Evolutionary conservation across 768 basidiomycete genomes (phyloP).

Genomic region (Trametes cinnabarina): DNA sequence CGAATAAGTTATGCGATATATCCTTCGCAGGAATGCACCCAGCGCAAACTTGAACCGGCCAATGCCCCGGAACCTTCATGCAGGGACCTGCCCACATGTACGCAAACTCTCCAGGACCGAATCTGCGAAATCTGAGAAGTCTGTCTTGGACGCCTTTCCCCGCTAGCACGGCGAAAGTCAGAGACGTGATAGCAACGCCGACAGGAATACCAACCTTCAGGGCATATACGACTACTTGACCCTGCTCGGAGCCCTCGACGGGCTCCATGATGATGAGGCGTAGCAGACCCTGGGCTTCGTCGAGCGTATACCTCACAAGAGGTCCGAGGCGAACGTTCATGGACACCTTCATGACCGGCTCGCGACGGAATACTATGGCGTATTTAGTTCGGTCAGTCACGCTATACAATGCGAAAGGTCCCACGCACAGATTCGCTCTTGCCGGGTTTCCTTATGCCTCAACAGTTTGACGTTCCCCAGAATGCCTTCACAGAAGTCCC

Average conservation of each 20-base stretch:
- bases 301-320: conserved; percentile 56
- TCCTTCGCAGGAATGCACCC: not conserved
- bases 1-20: not conserved
- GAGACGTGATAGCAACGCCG: not conserved
- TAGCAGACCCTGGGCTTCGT: conserved; percentile 52
- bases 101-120: conserved; percentile 13
- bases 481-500: conserved; percentile 59
- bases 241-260: conserved; percentile 28
- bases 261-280: conserved; percentile 56
- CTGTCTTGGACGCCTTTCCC: conserved; percentile 25
- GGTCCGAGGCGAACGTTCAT: conserved; percentile 61
- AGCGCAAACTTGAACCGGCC: not conserved
- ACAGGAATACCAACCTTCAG: conserved; percentile 46
- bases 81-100: not conserved
- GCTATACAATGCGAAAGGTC: no score
- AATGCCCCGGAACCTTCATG: not conserved
- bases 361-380: conserved; percentile 75
- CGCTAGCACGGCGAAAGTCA: conserved; percentile 12
- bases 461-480: conserved; percentile 61
- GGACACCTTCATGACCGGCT: conserved; percentile 66
- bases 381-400: no score
- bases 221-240: conserved; percentile 59
- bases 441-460: conserved; percentile 38
- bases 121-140: conserved; percentile 28
- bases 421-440: conserved; percentile 49